phyloP scores from a whole-genome alignment of 768 basidiomycete genomes.

The Lentinula detonsa region DNA sequence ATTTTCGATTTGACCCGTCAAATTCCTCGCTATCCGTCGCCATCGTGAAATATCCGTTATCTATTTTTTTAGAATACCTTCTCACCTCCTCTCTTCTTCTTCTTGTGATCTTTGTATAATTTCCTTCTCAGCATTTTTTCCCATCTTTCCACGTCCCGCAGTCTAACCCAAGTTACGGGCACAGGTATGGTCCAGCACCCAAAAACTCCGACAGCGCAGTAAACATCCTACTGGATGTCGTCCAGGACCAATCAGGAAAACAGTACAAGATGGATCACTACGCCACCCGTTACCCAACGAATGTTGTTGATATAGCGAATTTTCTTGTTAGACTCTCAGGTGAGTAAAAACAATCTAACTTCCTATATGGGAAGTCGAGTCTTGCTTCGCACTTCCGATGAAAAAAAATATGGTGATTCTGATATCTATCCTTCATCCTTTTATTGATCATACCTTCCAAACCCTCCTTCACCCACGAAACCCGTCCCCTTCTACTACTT shows the following conservation, averaged over 20 bases:
- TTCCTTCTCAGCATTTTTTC: no score
- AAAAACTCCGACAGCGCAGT: conserved; percentile 86
- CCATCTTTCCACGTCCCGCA: not conserved
- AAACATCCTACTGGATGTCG: conserved; percentile 83
- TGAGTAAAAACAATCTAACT: conserved; percentile 23
- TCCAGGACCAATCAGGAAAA: conserved; percentile 83
- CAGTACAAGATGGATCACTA: conserved; percentile 94
- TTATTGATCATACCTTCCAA: no score
- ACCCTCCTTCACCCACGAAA: no score
- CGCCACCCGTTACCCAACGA: conserved; percentile 89
- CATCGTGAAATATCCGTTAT: not conserved
- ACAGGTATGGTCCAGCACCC: conserved; percentile 81
- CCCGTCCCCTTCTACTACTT: no score
- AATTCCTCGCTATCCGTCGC: not conserved
- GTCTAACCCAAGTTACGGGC: not conserved
- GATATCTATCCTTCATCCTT: no score
- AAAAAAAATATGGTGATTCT: no score
- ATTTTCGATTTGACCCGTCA: not conserved
- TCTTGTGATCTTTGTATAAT: no score
- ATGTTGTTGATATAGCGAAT: conserved; percentile 78
- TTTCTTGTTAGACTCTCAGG: conserved; percentile 77
- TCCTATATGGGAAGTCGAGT: no score
- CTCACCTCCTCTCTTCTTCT: not conserved
- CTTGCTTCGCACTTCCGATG: no score
- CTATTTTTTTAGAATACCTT: not conserved